Evolutionary conservation across 2,329 filamentous ascomycete species (phyloP).

Genomic region (Pseudopithomyces maydicus): DNA sequence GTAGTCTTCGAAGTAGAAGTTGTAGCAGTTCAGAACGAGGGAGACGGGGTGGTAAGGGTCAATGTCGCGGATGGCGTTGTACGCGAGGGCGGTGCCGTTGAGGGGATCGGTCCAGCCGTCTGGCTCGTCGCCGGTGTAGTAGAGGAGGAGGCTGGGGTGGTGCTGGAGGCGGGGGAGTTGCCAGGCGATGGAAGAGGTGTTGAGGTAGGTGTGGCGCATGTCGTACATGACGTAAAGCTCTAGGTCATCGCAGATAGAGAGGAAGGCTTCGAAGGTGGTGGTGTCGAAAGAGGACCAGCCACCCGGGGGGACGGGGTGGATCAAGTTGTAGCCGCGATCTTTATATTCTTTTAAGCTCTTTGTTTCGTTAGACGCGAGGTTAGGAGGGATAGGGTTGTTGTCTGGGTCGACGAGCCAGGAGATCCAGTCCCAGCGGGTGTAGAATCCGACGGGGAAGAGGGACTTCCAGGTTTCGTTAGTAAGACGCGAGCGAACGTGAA

Average conservation of each 20-base stretch:
- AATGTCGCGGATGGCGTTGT: slow-evolving; percentile 53
- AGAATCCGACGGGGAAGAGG: slow-evolving; percentile 55
- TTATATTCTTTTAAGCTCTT: slow-evolving; percentile 47
- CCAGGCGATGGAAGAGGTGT: slow-evolving; percentile 43
- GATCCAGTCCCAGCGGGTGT: slow-evolving; percentile 49
- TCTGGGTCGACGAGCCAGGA: slow-evolving; percentile 21
- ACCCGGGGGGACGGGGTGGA: slow-evolving; percentile 51
- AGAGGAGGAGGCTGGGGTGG: slow-evolving; percentile 48
- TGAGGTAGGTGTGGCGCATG: slow-evolving; percentile 50
- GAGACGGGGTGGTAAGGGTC: slow-evolving; percentile 68
- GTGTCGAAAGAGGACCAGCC: slow-evolving; percentile 48
- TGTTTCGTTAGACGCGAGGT: slow-evolving; percentile 23
- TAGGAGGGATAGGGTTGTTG: not conserved
- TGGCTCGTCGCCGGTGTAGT: slow-evolving; percentile 60
- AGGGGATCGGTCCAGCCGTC: slow-evolving; percentile 63
- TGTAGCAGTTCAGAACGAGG: slow-evolving; percentile 64
- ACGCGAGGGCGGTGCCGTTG: slow-evolving; percentile 50
- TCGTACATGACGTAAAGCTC: slow-evolving; percentile 57
- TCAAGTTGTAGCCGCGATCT: slow-evolving; percentile 54
- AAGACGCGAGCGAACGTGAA: slow-evolving; percentile 46
- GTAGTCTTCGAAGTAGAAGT: slow-evolving; percentile 65
- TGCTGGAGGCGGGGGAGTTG: slow-evolving; percentile 44
- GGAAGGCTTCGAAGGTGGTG: slow-evolving; percentile 46
- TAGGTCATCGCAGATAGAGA: slow-evolving; percentile 50
- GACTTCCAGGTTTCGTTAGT: slow-evolving; percentile 41